Percentiles rank a stretch among this genome's conserved stretches.
phyloP scores from a whole-genome alignment of 2,329 filamentous ascomycete genomes.

The Pseudogymnoascus sp. region DNA sequence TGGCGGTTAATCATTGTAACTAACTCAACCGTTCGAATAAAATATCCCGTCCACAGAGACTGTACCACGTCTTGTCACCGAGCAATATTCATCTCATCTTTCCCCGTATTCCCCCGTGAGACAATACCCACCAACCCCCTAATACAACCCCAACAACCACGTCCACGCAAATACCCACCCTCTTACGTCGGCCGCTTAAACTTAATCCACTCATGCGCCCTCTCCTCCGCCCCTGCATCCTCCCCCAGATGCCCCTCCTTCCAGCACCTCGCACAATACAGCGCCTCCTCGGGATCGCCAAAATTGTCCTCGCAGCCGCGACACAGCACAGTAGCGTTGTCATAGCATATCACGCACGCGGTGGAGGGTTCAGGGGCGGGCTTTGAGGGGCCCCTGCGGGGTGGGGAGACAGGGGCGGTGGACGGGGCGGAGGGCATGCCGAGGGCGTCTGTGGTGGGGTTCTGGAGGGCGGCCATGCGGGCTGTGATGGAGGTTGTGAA shows the following conservation, averaged over 20 bases:
- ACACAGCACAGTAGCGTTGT: constrained; percentile 67
- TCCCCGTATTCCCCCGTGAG: neutral
- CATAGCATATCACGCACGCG: constrained; percentile 78
- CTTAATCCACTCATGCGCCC: constrained; percentile 54
- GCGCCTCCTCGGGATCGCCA: constrained; percentile 34
- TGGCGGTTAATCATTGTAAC: neutral
- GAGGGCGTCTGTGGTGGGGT: constrained; percentile 15
- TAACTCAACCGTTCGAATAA: neutral
- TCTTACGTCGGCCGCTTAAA: neutral
- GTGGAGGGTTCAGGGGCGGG: constrained; percentile 59
- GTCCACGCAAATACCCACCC: neutral
- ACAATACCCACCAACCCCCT: neutral
- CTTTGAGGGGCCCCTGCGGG: constrained; percentile 15
- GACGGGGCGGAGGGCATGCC: constrained; percentile 25
- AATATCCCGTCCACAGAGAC: neutral
- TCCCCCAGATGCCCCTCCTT: constrained; percentile 68
- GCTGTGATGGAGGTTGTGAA: constrained; percentile 24
- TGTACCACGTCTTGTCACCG: neutral
- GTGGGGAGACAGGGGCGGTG: constrained; percentile 18
- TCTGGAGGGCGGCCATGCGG: constrained; percentile 23
- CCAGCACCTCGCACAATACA: constrained; percentile 76
- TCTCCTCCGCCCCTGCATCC: constrained; percentile 61
- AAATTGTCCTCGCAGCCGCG: constrained; percentile 55
- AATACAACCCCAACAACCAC: neutral
- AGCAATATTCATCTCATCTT: neutral